Evolutionary conservation across 345 rosid genomes (phyloP), one percentile per base, ranked within the genome.

Genomic region (Eucalyptus curtisii): DNA sequence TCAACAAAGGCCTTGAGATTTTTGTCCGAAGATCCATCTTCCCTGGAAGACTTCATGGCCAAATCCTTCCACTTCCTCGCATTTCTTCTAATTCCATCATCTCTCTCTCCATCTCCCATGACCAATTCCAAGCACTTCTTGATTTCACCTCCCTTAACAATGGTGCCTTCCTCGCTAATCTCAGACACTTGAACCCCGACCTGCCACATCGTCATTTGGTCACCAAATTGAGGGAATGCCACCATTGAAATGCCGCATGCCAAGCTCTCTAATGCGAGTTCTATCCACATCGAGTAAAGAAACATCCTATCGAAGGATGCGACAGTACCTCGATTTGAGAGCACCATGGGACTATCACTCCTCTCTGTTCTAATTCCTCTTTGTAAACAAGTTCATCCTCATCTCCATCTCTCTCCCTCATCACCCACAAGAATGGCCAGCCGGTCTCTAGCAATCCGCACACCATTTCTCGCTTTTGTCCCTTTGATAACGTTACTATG

Each of bases 131-230:
- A 66, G 42, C 92, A 66, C 79, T 66, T 66, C 9, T 64, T 64
- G 37, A 64, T 90, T 91, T 93, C 93, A 22, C 90, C 89, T 57
- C 91, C 89, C 61, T 59, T 89, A 24, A 90, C 90, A 22, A 86
- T 44, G 52, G 89, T 30, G 87, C 90, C 84, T 19, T 88, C 90
- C 27, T 57, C 90, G 7, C 84, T 87, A 4, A 44, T 45, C 10
- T 50, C 22, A 20, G 30, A 66, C 61, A 50, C 89, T 33, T 90
- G 85, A 76, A 88, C 84, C 30, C 92, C 92, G 1, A 48, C 89
- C 88, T 33, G 57, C 92, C 93, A 93, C 24, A 92, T 92, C 84
- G 87, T 88, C 86, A 10, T 12, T n/a, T 90, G 94, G 42, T 93
- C 92, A 1, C 92, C n/a, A 85, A 88, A 90, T 40, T 87, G 91